Percentiles rank a stretch among this genome's conserved stretches.
These are phyloP conservation scores for Cubamyces sp. DNA, from an alignment of 768 basidiomycete genomes.

Conservation along the genomic window DNA sequence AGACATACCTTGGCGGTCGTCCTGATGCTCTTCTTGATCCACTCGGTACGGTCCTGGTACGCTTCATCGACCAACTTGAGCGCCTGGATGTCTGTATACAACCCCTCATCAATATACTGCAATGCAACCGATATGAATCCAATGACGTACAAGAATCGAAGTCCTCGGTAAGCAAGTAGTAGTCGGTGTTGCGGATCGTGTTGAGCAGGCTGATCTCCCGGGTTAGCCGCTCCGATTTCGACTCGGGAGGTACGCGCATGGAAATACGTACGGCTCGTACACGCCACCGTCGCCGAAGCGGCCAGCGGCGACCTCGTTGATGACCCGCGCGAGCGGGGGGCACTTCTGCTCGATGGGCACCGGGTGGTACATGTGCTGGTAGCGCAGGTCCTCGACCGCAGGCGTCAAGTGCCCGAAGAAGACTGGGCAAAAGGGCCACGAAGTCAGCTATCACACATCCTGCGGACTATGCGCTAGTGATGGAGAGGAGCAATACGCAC, in stretches of 20 bases:
- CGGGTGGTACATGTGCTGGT: constrained; percentile 85
- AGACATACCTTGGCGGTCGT: constrained; percentile 72
- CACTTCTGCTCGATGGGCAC: constrained; percentile 82
- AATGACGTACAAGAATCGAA: constrained; percentile 81
- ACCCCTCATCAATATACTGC: background rate
- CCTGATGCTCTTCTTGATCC: constrained; percentile 89
- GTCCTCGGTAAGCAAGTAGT: constrained; percentile 88
- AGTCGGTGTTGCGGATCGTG: constrained; percentile 76
- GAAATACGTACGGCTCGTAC: constrained; percentile 78
- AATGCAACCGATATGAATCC: background rate
- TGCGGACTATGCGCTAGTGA: background rate
- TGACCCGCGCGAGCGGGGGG: constrained; percentile 76
- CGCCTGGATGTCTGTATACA: constrained; percentile 70
- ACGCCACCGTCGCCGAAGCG: constrained; percentile 77
- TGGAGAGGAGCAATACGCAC: constrained; percentile 51
- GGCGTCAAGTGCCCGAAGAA: constrained; percentile 91
- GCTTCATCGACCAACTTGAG: constrained; percentile 87
- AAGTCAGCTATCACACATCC: background rate
- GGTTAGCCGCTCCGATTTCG: background rate
- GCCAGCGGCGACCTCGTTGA: constrained; percentile 76
- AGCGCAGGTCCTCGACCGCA: constrained; percentile 84
- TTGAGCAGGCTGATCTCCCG: constrained; percentile 57
- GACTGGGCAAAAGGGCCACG: constrained; percentile 47
- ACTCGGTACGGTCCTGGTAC: constrained; percentile 80
- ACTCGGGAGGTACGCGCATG: background rate